Evolutionary conservation across 2,329 filamentous ascomycete genomes (phyloP), one percentile per base, ranked within the genome.

Genomic region (Harringtonia aguacate): DNA sequence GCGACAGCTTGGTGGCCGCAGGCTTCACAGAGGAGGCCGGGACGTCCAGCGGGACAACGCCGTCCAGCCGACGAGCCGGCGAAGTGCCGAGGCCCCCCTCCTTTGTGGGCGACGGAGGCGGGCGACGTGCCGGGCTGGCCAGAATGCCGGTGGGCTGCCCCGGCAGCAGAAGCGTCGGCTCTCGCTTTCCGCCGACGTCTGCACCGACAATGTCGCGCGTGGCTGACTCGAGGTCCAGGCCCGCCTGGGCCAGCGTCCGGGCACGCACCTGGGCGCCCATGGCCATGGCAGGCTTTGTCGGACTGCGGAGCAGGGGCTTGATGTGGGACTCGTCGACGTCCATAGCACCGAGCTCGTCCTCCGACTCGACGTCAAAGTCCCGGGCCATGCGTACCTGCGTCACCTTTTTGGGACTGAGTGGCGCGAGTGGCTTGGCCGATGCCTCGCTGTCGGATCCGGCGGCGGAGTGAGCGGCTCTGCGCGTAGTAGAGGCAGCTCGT

Each of bases 401-500:
- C 52, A 75, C 69, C 67, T 81, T 82, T 66, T 75, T 80, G 62
- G 76, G 77, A 61, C 76, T 80, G 43, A 81, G 63, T 29, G 77
- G 76, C 45, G 67, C 68, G 50, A 56, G 28, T 45, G 47, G 49
- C 50, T 54, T 56, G 36, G 51, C 46, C 30, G 42, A n/a, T n/a
- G n/a, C n/a, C n/a, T n/a, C n/a, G n/a, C n/a, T 43, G 44, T 50
- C 62, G 43, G 49, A 49, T 21, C 12, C 14, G 28, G 12, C 24
- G 7, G 22, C 8, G n/a, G n/a, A 8, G 2, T n/a, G 9, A 21
- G 27, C 6, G 18, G 27, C 27, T 15, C 36, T 9, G 17, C 27
- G 37, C n/a, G 27, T 17, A 6, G 39, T 1, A 4, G 39, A 17
- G 3, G 36, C 36, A 2, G 37, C 15, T n/a, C 37, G 31, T 1